Conservation (phyloP, 2,329 filamentous ascomycete species). For the Capronia epimyces region DNA sequence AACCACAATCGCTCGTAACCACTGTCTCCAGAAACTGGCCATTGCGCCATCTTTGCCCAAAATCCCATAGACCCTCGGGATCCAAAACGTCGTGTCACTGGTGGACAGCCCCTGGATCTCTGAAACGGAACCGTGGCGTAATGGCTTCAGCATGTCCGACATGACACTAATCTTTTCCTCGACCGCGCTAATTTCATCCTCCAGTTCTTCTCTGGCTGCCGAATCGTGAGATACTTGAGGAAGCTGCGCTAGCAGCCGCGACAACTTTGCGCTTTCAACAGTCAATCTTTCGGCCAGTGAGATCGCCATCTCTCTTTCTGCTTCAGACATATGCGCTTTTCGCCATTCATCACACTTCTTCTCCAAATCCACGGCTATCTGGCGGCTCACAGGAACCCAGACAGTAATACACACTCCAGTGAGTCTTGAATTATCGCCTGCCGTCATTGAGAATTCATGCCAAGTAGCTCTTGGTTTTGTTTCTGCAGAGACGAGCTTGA, state of each 20-base stretch:
- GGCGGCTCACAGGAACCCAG: slow-evolving; percentile 80
- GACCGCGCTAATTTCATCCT: slow-evolving; percentile 90
- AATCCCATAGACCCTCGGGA: slow-evolving; percentile 86
- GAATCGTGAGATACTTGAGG: slow-evolving; percentile 77
- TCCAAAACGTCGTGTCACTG: slow-evolving; percentile 93
- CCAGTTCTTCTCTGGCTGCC: slow-evolving; percentile 71
- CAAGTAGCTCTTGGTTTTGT: slow-evolving; percentile 92
- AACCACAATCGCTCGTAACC: slow-evolving; percentile 87
- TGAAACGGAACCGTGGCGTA: slow-evolving; percentile 87
- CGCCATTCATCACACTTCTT: slow-evolving; percentile 78
- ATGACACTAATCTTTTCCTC: slow-evolving; percentile 97
- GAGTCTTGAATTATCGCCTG: slow-evolving; percentile 81
- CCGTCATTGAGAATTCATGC: slow-evolving; percentile 99
- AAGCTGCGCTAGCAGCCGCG: slow-evolving; percentile 75
- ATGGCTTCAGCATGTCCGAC: slow-evolving; percentile 88
- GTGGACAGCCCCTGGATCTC: slow-evolving; percentile 96
- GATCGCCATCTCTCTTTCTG: slow-evolving; percentile 87
- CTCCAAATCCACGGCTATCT: slow-evolving; percentile 70
- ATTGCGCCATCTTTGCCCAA: slow-evolving; percentile 76
- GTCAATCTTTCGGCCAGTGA: slow-evolving; percentile 86
- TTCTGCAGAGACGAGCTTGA: slow-evolving; percentile 92
- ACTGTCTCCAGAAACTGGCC: slow-evolving; percentile 96
- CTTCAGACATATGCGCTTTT: slow-evolving; percentile 93
- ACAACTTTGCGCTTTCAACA: slow-evolving; percentile 80
- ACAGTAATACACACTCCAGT: slow-evolving; percentile 88